Percentiles rank a stretch among this genome's conserved stretches.
Evolutionary conservation across 345 rosid species (phyloP).

Genomic region (Murraya paniculata): DNA sequence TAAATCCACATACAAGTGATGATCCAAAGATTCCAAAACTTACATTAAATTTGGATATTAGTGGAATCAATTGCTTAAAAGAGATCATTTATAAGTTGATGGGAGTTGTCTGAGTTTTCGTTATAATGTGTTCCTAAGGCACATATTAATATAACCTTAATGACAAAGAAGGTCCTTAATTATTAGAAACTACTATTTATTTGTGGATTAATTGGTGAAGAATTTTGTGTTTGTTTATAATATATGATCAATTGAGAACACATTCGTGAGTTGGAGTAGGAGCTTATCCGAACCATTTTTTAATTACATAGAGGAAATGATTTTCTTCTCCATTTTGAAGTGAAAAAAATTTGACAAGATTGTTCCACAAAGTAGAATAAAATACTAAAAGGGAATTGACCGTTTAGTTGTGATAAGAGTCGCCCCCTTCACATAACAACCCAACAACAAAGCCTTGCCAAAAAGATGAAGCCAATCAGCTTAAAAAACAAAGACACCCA

Average conservation of each 20-base stretch:
- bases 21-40: background rate
- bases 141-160: too few species aligned
- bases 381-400: background rate
- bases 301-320: background rate
- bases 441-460: background rate
- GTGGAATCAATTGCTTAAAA: background rate
- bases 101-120: too few species aligned
- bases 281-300: background rate
- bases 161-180: too few species aligned
- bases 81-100: background rate
- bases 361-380: constrained; percentile 10
- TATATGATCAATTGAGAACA: background rate
- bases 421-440: background rate
- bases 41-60: background rate
- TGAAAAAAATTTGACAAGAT: constrained; percentile 17
- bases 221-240: background rate
- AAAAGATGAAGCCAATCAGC: background rate
- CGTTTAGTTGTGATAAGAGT: background rate
- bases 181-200: too few species aligned
- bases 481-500: background rate
- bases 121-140: too few species aligned
- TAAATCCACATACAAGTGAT: background rate
- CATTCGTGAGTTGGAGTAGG: background rate
- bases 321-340: constrained; percentile 3
- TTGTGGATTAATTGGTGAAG: too few species aligned